phyloP scores from a whole-genome alignment of 2,329 filamentous ascomycete genomes.

The Alternaria ventricosa region DNA sequence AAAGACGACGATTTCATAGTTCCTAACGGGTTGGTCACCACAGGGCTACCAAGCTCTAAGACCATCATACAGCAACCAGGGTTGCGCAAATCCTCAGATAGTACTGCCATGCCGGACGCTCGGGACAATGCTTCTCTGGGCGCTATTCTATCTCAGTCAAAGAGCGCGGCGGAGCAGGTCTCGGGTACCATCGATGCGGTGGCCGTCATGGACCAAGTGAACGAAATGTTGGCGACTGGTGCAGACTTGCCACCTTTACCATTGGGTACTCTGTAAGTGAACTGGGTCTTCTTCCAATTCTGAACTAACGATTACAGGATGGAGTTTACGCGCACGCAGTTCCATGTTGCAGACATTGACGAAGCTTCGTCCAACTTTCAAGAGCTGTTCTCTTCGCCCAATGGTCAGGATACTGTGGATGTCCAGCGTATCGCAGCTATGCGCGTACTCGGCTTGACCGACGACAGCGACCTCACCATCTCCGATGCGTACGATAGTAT shows the following conservation, averaged over 20 bases:
- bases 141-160: conserved; percentile 13
- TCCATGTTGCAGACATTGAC: conserved; percentile 40
- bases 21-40: conserved; percentile 28
- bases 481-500: conserved; percentile 40
- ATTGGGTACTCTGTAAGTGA: conserved; percentile 34
- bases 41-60: conserved; percentile 16
- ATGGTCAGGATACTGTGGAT: conserved; percentile 1
- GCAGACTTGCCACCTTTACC: conserved; percentile 5
- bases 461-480: conserved; percentile 21
- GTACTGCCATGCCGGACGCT: background rate
- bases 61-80: conserved; percentile 10
- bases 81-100: background rate
- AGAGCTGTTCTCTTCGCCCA: conserved; percentile 17
- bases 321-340: conserved; percentile 22
- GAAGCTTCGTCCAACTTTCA: conserved; percentile 33
- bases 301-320: conserved; percentile 23
- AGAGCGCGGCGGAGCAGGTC: background rate
- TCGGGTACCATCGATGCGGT: conserved; percentile 16
- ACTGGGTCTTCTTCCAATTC: too few species aligned
- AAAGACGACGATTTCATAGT: conserved; percentile 39
- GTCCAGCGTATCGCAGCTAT: conserved; percentile 26
- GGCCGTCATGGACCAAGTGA: conserved; percentile 18
- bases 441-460: conserved; percentile 17
- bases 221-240: conserved; percentile 16
- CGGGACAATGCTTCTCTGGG: conserved; percentile 22